Evolutionary conservation across 495 filamentous ascomycete genomes (phyloP), one percentile per base, ranked within the genome.

Genomic region (Tuber calosporum): DNA sequence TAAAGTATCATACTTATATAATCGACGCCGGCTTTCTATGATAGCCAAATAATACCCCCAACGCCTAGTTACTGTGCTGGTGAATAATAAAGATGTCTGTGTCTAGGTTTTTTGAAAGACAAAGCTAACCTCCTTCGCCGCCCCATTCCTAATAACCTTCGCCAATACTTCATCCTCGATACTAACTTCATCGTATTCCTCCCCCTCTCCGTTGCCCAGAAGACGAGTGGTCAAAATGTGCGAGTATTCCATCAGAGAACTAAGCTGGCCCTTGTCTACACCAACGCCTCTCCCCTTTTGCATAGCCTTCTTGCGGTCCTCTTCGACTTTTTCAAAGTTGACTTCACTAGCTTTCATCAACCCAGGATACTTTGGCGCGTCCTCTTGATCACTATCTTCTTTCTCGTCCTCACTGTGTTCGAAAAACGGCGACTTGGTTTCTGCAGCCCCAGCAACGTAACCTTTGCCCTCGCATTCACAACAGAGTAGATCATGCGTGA

Each of bases 401-500:
- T 70, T 73, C 19, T 79, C 75, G 43, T 81, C 77, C n/a, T 83
- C 79, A 36, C 43, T 30, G 22, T 71, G 73, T 15, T 45, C 34
- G 53, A 74, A 79, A 36, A 80, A 77, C 17, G 81, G 76, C 3
- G n/a, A 69, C 9, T 72, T 62, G 0, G 70, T 69, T 13, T 73
- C 43, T n/a, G 43, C 69, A 15, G 66, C 69, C 0, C 40, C 79
- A 68, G 53, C 36, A 42, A 76, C 37, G 37, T 83, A 76, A 4
- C 89, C 89, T 45, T 73, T 83, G 0, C 92, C 90, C n/a, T 84
- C 87, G 75, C 91, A 93, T 5, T 80, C 75, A 83, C 92, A 94
- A 0, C 85, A 87, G 26, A 93, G 79, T 1, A 93, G 83, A 68
- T 91, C 89, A 83, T 93, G 91, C 13, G 91, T 94, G 79, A 90